Percentiles rank a stretch among this genome's conserved stretches.
Conservation (phyloP, 352 stramenopile genomes). For the Phytophthora meadii region DNA sequence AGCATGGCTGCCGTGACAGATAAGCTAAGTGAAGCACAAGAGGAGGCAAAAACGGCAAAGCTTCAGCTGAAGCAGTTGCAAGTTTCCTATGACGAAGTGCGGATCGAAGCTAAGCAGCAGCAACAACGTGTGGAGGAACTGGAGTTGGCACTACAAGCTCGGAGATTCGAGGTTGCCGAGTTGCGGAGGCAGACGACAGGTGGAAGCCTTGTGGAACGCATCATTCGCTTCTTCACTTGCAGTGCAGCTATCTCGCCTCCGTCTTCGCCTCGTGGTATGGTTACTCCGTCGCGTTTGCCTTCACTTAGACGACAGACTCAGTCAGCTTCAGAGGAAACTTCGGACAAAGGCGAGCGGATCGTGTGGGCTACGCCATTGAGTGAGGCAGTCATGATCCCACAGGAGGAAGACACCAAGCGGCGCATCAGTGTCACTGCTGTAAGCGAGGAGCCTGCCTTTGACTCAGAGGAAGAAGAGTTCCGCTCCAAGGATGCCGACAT, state of each 20-base stretch:
- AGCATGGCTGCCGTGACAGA: conserved; percentile 49
- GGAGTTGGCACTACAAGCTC: conserved; percentile 60
- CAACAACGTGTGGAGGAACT: conserved; percentile 63
- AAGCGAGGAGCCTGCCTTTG: conserved; percentile 39
- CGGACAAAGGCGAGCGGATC: conserved; percentile 36
- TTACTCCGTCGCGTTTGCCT: conserved; percentile 34
- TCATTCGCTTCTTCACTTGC: conserved; percentile 90
- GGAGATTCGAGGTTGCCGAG: conserved; percentile 58
- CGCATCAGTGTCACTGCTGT: conserved; percentile 38
- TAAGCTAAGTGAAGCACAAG: conserved; percentile 46
- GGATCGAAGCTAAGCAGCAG: conserved; percentile 63
- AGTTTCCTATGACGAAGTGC: conserved; percentile 58
- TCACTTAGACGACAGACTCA: conserved; percentile 41
- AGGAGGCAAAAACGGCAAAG: conserved; percentile 54
- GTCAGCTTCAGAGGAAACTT: conserved; percentile 37
- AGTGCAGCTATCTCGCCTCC: conserved; percentile 60
- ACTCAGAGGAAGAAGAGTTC: conserved; percentile 61
- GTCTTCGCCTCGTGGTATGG: conserved; percentile 47
- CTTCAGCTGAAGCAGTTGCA: conserved; percentile 67
- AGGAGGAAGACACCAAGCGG: conserved; percentile 39
- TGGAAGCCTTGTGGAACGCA: conserved; percentile 61
- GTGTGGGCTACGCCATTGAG: conserved; percentile 45
- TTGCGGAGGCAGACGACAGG: conserved; percentile 46
- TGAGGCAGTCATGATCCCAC: conserved; percentile 39
- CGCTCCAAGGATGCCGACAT: conserved; percentile 62